These are phyloP conservation scores for Sarcomyxa edulis DNA, from an alignment of 768 basidiomycete species.

Conservation along the genomic window DNA sequence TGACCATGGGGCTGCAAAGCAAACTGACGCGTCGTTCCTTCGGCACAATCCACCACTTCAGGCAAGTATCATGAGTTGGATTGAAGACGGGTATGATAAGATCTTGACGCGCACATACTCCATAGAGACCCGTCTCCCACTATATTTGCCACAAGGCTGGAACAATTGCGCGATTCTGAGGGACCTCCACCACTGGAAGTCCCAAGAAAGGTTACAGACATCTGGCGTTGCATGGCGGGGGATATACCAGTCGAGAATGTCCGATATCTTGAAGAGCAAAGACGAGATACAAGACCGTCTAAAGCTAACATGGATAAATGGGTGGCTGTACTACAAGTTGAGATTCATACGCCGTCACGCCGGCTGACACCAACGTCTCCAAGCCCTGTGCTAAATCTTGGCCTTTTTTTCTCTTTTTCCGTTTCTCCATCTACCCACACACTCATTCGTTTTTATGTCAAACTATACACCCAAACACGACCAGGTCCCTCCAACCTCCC, in stretches of 20 bases:
- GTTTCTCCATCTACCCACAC: too few species aligned
- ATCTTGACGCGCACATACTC: constrained; percentile 42
- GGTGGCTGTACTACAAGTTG: too few species aligned
- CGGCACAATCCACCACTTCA: constrained; percentile 85
- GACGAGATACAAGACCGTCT: too few species aligned
- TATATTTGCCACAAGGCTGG: constrained; percentile 62
- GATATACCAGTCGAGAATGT: too few species aligned
- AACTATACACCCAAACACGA: too few species aligned
- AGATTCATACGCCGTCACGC: too few species aligned
- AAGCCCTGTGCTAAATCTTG: too few species aligned
- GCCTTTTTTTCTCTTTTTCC: too few species aligned
- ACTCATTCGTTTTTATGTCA: too few species aligned
- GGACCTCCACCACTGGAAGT: constrained; percentile 79
- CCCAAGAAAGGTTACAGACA: constrained; percentile 68
- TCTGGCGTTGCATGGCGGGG: constrained; percentile 29
- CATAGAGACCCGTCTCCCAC: constrained; percentile 52
- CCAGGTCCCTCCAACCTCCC: constrained; percentile 7
- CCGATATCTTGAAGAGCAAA: too few species aligned
- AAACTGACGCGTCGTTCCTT: constrained; percentile 74
- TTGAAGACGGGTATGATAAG: constrained; percentile 9
- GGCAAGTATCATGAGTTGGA: constrained; percentile 6
- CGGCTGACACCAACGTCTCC: too few species aligned
- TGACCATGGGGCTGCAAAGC: constrained; percentile 38
- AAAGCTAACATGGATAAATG: too few species aligned
- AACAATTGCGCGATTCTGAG: constrained; percentile 66